A percentile compares a stretch with the other conserved stretches of the same genome.
These are phyloP conservation scores for Beta lomatogona DNA, from an alignment of 179 eudicot genomes.

Conservation along the genomic window DNA sequence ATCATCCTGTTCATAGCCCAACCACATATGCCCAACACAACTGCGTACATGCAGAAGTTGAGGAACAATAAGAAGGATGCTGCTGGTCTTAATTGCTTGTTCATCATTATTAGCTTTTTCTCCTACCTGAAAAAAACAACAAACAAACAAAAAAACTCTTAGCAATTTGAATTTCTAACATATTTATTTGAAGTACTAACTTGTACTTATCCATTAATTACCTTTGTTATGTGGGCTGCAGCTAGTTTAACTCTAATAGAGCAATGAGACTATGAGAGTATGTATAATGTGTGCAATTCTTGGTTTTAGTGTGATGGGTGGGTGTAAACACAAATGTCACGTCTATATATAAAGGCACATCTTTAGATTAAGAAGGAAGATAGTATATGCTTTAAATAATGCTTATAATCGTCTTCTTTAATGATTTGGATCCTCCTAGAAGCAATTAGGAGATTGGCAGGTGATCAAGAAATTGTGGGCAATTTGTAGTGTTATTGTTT, in stretches of 20 bases:
- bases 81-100: constrained; percentile 48
- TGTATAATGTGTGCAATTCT: neutral
- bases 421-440: constrained; percentile 25
- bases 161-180: neutral
- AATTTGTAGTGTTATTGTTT: constrained; percentile 3
- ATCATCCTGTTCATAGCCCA: constrained; percentile 76
- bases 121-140: neutral
- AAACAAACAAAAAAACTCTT: neutral
- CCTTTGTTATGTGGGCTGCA: neutral
- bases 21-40: constrained; percentile 65
- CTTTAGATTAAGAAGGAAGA: neutral
- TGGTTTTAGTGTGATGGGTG: neutral
- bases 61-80: constrained; percentile 64
- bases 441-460: constrained; percentile 20
- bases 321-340: neutral
- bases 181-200: neutral
- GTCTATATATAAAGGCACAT: constrained; percentile 14
- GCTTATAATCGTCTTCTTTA: neutral
- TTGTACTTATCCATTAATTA: neutral
- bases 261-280: neutral
- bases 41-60: constrained; percentile 79
- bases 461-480: neutral
- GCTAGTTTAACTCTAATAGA: neutral
- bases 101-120: constrained; percentile 44
- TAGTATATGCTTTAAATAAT: neutral